Percentiles rank a stretch among this genome's conserved stretches.
These are phyloP conservation scores for Herpetomonas samuelpessoai DNA, from an alignment of 208 protist species.

Conservation along the genomic window DNA sequence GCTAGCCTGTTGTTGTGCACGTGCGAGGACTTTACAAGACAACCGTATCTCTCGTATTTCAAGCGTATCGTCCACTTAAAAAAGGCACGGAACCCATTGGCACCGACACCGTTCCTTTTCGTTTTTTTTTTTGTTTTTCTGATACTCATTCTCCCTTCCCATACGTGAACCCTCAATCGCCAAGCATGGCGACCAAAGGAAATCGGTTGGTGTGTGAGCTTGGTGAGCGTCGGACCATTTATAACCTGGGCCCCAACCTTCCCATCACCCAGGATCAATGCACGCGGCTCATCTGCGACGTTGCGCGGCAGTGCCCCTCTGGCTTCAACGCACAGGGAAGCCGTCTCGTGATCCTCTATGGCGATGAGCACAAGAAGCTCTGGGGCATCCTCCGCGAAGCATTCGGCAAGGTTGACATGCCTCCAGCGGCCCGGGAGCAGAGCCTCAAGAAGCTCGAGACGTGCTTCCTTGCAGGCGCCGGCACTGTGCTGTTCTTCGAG, in stretches of 20 bases:
- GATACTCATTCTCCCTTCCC: too few species aligned
- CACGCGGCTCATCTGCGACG: slow-evolving; percentile 28
- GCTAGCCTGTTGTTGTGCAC: too few species aligned
- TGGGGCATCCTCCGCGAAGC: slow-evolving; percentile 42
- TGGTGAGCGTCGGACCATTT: slow-evolving; percentile 36
- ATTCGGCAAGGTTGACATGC: slow-evolving; percentile 19
- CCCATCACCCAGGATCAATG: slow-evolving; percentile 22
- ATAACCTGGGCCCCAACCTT: slow-evolving; percentile 34
- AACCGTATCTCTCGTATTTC: too few species aligned
- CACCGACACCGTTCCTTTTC: too few species aligned
- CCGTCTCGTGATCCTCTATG: slow-evolving; percentile 52
- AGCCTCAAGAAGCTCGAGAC: not conserved
- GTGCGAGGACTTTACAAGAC: too few species aligned
- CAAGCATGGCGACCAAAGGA: too few species aligned
- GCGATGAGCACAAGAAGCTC: slow-evolving; percentile 44
- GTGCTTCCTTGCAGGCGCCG: slow-evolving; percentile 39
- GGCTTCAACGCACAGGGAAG: slow-evolving; percentile 60
- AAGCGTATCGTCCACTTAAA: too few species aligned
- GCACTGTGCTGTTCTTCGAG: slow-evolving; percentile 62
- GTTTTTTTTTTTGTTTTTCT: too few species aligned
- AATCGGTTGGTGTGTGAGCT: too few species aligned
- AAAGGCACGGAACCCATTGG: too few species aligned
- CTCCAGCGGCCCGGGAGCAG: too few species aligned
- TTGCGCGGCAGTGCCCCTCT: slow-evolving; percentile 35
- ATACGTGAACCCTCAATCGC: too few species aligned